These are phyloP conservation scores for Pseudonitzschia multistriata DNA, from an alignment of 108 stramenopile species.

Conservation along the genomic window DNA sequence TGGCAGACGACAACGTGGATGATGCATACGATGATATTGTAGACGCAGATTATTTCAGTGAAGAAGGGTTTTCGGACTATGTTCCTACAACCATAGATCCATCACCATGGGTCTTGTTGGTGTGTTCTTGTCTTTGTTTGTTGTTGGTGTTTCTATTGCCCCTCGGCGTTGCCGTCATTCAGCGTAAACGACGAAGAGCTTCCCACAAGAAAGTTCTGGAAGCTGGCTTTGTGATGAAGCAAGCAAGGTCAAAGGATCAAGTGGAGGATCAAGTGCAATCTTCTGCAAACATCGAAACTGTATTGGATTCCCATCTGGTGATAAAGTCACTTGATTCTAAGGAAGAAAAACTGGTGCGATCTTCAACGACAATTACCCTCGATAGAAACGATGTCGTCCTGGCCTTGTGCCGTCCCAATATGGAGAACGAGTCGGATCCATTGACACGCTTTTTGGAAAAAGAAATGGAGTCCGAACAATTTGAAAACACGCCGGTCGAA, in stretches of 20 bases:
- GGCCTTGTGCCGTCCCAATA: background rate
- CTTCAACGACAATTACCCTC: background rate
- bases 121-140: background rate
- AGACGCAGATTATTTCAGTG: background rate
- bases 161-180: background rate
- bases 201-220: background rate
- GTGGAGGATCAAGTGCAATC: background rate
- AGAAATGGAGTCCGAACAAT: background rate
- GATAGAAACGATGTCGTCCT: background rate
- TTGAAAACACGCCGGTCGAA: background rate
- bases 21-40: background rate
- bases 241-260: background rate
- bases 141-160: conserved; percentile 7
- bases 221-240: background rate
- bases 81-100: background rate
- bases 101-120: conserved; percentile 1
- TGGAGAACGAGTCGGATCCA: background rate
- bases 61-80: background rate
- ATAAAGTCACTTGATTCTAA: background rate
- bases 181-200: background rate
- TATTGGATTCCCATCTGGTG: background rate
- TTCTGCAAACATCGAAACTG: background rate
- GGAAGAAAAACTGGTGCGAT: background rate
- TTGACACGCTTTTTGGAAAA: background rate
- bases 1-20: background rate